Evolutionary conservation across 768 basidiomycete species (phyloP).

Genomic region (Lactarius quietus): DNA sequence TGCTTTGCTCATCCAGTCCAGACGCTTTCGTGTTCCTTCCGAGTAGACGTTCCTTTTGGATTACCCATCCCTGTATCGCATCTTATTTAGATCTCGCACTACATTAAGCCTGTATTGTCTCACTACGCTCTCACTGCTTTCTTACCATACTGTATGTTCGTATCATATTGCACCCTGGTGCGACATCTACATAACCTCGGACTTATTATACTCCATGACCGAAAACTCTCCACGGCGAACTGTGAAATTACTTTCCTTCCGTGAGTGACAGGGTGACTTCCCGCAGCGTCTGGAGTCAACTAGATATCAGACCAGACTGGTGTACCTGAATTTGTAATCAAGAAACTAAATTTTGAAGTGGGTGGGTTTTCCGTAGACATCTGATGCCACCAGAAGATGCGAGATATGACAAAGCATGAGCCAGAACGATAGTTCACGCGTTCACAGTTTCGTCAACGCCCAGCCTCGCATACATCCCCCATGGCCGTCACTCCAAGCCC

Average conservation of each 20-base stretch:
- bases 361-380: too few relatives aligned
- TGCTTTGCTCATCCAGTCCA: conserved; percentile 18
- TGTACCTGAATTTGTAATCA: too few relatives aligned
- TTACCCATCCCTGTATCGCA: conserved; percentile 4
- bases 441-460: too few relatives aligned
- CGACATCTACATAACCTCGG: conserved; percentile 14
- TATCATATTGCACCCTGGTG: conserved; percentile 14
- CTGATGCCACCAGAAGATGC: too few relatives aligned
- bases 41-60: conserved; percentile 7
- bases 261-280: too few relatives aligned
- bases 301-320: too few relatives aligned
- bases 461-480: too few relatives aligned
- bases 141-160: conserved; percentile 19
- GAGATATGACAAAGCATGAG: too few relatives aligned
- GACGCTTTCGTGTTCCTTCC: conserved; percentile 11
- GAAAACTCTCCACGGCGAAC: conserved; percentile 9
- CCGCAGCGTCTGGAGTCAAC: too few relatives aligned
- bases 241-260: conserved; percentile 8
- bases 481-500: too few relatives aligned
- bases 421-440: too few relatives aligned
- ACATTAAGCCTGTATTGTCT: conserved; percentile 11
- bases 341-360: too few relatives aligned
- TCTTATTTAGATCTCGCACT: conserved; percentile 11
- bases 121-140: conserved; percentile 1
- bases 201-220: conserved; percentile 7